Conservation (phyloP, 495 filamentous ascomycete species). For the Neurospora cerealis region DNA sequence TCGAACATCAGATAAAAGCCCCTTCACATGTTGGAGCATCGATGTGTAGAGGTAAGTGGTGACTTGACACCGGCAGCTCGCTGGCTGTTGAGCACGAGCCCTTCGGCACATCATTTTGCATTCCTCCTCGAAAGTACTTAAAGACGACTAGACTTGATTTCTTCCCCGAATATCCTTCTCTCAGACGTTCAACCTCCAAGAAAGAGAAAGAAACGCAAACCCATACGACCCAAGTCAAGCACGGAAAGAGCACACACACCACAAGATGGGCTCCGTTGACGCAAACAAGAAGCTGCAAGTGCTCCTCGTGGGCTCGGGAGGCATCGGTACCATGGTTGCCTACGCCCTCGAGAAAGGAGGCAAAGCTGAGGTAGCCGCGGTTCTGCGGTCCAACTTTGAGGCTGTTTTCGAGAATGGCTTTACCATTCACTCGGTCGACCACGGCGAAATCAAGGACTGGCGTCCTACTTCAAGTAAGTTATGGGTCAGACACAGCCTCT, state of each 20-base stretch:
- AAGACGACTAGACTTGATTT: neutral
- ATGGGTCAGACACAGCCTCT: neutral
- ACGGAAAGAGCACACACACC: neutral
- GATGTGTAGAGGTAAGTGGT: neutral
- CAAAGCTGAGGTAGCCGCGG: conserved; percentile 19
- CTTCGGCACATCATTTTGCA: neutral
- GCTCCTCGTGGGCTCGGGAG: conserved; percentile 30
- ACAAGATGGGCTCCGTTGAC: conserved; percentile 4
- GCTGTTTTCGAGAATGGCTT: conserved; percentile 19
- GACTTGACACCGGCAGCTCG: neutral
- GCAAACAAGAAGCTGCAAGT: conserved; percentile 15
- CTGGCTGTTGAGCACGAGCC: neutral
- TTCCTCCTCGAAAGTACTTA: neutral
- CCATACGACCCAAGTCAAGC: neutral
- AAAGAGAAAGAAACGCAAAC: neutral
- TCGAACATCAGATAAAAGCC: neutral
- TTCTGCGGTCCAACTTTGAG: conserved; percentile 29
- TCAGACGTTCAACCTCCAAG: neutral
- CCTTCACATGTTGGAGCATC: neutral
- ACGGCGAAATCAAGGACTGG: conserved; percentile 22
- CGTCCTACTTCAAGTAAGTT: conserved; percentile 13
- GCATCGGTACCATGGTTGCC: conserved; percentile 31
- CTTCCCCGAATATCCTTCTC: neutral
- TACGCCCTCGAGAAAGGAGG: conserved; percentile 24
- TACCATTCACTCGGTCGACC: conserved; percentile 23